A percentile compares a stretch with the other conserved stretches of the same genome.
Evolutionary conservation across 225 moss, liverwort and hornwort genomes (phyloP).

Genomic region (Takakia lepidozioides): DNA sequence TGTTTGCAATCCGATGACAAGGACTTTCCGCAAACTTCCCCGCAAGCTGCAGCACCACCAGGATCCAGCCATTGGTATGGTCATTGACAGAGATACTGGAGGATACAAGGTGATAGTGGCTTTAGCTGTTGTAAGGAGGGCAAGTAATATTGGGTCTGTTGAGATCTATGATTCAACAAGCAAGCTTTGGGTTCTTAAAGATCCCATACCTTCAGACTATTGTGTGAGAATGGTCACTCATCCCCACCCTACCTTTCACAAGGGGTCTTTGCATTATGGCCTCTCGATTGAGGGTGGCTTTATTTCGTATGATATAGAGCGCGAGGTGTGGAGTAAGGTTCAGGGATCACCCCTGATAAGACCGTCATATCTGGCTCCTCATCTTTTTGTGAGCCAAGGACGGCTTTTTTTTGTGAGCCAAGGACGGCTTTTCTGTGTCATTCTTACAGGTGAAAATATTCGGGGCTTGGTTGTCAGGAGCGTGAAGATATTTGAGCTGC

Average conservation of each 20-base stretch:
- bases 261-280: slow-evolving; percentile 26
- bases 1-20: slow-evolving; percentile 33
- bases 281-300: slow-evolving; percentile 28
- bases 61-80: slow-evolving; percentile 24
- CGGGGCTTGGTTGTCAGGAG: slow-evolving; percentile 24
- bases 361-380: too few relatives aligned
- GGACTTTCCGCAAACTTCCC: slow-evolving; percentile 24
- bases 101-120: slow-evolving; percentile 37
- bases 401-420: slow-evolving; percentile 27
- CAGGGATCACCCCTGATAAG: too few relatives aligned
- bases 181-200: slow-evolving; percentile 28
- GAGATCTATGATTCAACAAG: slow-evolving; percentile 29
- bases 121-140: slow-evolving; percentile 30
- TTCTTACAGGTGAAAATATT: slow-evolving; percentile 24
- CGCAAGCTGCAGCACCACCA: slow-evolving; percentile 31
- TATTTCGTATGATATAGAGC: slow-evolving; percentile 21
- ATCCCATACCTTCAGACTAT: slow-evolving; percentile 26
- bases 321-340: slow-evolving; percentile 28
- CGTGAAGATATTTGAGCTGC: slow-evolving; percentile 25
- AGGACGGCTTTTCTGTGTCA: slow-evolving; percentile 28
- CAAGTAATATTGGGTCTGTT: slow-evolving; percentile 18
- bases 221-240: slow-evolving; percentile 33
- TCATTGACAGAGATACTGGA: slow-evolving; percentile 22
- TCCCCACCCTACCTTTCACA: slow-evolving; percentile 31
- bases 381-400: too few relatives aligned